Evolutionary conservation across 768 basidiomycete species (phyloP).

Genomic region (Terana coerulea): DNA sequence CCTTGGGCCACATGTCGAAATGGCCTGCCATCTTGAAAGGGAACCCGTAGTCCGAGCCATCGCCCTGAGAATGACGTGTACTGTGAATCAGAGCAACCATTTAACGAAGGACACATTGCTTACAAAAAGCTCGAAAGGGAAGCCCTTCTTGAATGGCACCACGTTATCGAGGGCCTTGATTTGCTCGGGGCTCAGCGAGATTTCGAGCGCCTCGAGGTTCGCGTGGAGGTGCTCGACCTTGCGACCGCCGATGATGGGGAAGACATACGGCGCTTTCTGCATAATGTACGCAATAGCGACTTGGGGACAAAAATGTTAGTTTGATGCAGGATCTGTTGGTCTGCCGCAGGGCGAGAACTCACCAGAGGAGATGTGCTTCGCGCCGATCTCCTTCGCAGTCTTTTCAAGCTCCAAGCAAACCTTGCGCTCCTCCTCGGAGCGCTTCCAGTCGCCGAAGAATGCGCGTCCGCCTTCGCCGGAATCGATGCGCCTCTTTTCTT

Average conservation of each 20-base stretch:
- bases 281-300: slow-evolving; percentile 49
- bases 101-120: slow-evolving; percentile 22
- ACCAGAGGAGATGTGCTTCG: neutral
- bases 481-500: slow-evolving; percentile 25
- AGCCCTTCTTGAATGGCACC: slow-evolving; percentile 42
- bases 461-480: slow-evolving; percentile 27
- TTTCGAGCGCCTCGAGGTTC: slow-evolving; percentile 46
- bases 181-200: slow-evolving; percentile 40
- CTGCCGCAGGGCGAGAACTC: neutral
- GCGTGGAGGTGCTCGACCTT: slow-evolving; percentile 45
- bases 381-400: slow-evolving; percentile 45
- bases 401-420: slow-evolving; percentile 41
- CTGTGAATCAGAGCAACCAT: neutral
- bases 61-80: slow-evolving; percentile 17
- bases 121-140: slow-evolving; percentile 30
- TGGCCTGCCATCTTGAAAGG: neutral
- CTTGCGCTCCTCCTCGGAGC: slow-evolving; percentile 38
- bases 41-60: slow-evolving; percentile 23
- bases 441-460: slow-evolving; percentile 33
- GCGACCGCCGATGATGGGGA: slow-evolving; percentile 45
- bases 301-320: slow-evolving; percentile 17
- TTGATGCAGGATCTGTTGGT: neutral
- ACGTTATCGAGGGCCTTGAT: slow-evolving; percentile 39
- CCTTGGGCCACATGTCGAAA: neutral
- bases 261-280: slow-evolving; percentile 46